Percentiles rank a stretch among this genome's conserved stretches.
phyloP scores from a whole-genome alignment of 1,284 basidiomycete species.

The Xerocomus amazonicus region DNA sequence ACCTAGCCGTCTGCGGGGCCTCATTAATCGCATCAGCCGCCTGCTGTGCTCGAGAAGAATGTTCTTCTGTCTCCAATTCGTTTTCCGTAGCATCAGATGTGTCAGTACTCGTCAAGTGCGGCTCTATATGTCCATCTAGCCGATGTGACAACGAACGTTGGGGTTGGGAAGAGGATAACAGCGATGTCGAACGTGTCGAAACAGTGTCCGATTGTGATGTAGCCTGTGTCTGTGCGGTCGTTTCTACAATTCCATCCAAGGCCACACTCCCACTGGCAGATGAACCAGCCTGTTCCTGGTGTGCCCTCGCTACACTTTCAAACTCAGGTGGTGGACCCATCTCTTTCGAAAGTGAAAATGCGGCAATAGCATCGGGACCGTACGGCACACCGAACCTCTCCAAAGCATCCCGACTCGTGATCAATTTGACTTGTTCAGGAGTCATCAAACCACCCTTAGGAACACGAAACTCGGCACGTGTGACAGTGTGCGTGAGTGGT shows the following conservation, averaged over 20 bases:
- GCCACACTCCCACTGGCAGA: not conserved
- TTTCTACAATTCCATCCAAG: not conserved
- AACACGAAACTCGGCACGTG: constrained; percentile 47
- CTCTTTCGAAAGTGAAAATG: constrained; percentile 37
- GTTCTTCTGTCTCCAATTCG: not conserved
- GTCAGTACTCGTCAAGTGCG: not conserved
- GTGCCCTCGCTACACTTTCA: constrained; percentile 11
- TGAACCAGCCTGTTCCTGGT: not conserved
- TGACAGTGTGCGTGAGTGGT: constrained; percentile 48
- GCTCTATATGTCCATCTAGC: not conserved
- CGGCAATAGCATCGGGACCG: constrained; percentile 44
- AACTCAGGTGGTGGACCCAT: constrained; percentile 34
- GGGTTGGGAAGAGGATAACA: not conserved
- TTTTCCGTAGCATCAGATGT: constrained; percentile 11
- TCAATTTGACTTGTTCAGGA: constrained; percentile 49
- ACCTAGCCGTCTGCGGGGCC: not conserved
- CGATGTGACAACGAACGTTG: not conserved
- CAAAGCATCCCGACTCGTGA: constrained; percentile 45
- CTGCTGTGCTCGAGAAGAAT: not conserved
- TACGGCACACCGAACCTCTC: constrained; percentile 51
- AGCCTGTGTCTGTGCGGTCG: not conserved
- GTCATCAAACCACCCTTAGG: constrained; percentile 46
- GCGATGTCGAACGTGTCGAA: constrained; percentile 1
- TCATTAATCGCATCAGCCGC: constrained; percentile 4
- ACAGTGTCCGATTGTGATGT: not conserved